Base-by-base conservation (phyloP, 768 basidiomycete genomes). In the Russula brevipes region DNA sequence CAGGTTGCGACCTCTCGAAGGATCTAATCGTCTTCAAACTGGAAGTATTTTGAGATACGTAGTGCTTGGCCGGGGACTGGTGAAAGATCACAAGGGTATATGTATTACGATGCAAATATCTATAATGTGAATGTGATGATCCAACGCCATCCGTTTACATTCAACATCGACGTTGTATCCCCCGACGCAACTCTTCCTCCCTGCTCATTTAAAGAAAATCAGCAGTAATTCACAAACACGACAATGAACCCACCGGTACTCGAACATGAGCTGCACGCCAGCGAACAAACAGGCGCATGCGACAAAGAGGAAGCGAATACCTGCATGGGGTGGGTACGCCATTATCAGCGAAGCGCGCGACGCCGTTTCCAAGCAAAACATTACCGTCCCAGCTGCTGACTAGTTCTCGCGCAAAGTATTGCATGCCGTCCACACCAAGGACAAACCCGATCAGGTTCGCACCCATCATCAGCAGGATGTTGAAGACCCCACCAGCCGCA, bases 391-490 rank as follows among this genome's bases (percentile, higher is more conserved):
- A 77, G n/a, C 83, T 86, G 5, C 84, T 83, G 54, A 85, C 73
- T 42, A 98, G 72, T 71, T 87, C 78, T 5, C 73, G 64, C 5
- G 84, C 72, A 72, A 98, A 83, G 71, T 88, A 87, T 46, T 74
- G 71, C 44, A 87, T 80, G 0, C 94, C 94, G 5, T 97, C 92
- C 0, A 84, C 76, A 2, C 95, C 95, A 51, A 98, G 80, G 12
- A 94, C 96, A 71, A 99, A 98, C 2, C 97, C 97, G 4, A 98
- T 86, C 10, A 98, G 81, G 73, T 99, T 98, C 30, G 94, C 97
- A 0, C 82, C 72, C 82, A 92, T 87, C 93, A 98, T 91, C 76
- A 91, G 82, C 33, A 95, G 69, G 31, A 95, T 81, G 72, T 97
- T 98, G 69, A 84, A 70, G 4, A 93, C 88, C 0, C 85, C 94